Percentiles rank a stretch among this genome's conserved stretches.
These are phyloP conservation scores for Wickerhamomyces sp. DNA, from an alignment of 1,139 yeast genomes.

Conservation along the genomic window DNA sequence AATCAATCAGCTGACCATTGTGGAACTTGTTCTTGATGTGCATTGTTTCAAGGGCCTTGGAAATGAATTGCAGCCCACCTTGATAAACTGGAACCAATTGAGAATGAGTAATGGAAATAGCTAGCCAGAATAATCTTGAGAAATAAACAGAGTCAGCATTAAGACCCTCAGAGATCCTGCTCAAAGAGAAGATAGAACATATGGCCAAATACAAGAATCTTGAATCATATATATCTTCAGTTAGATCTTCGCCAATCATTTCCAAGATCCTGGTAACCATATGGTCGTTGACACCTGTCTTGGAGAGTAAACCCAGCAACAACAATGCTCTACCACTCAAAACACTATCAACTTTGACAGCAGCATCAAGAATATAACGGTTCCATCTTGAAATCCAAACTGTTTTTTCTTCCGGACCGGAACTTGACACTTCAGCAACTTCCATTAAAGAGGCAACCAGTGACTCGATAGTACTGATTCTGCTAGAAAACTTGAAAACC, in stretches of 20 bases:
- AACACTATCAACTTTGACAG: slow-evolving; percentile 54
- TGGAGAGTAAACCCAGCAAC: slow-evolving; percentile 66
- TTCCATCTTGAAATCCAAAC: slow-evolving; percentile 72
- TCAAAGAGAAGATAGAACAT: slow-evolving; percentile 40
- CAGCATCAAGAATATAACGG: slow-evolving; percentile 59
- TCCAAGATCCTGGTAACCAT: slow-evolving; percentile 44
- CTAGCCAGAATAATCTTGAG: slow-evolving; percentile 65
- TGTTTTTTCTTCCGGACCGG: slow-evolving; percentile 38
- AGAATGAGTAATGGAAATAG: slow-evolving; percentile 35
- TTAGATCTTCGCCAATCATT: slow-evolving; percentile 25
- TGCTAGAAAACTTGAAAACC: slow-evolving; percentile 44
- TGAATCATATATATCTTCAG: slow-evolving; percentile 24
- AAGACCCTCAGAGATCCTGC: slow-evolving; percentile 62
- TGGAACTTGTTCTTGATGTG: slow-evolving; percentile 23
- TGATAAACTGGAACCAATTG: slow-evolving; percentile 46
- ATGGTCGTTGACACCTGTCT: slow-evolving; percentile 57
- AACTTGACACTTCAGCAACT: slow-evolving; percentile 50
- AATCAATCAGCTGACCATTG: slow-evolving; percentile 15
- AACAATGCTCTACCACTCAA: slow-evolving; percentile 71
- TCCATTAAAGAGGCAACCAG: slow-evolving; percentile 58
- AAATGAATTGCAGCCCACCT: slow-evolving; percentile 44
- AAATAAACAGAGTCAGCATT: slow-evolving; percentile 49
- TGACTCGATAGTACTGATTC: slow-evolving; percentile 53
- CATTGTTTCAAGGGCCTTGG: slow-evolving; percentile 29
- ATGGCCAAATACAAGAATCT: slow-evolving; percentile 27